phyloP scores from a whole-genome alignment of 2,329 filamentous ascomycete genomes.

The Penicillium decumbens region DNA sequence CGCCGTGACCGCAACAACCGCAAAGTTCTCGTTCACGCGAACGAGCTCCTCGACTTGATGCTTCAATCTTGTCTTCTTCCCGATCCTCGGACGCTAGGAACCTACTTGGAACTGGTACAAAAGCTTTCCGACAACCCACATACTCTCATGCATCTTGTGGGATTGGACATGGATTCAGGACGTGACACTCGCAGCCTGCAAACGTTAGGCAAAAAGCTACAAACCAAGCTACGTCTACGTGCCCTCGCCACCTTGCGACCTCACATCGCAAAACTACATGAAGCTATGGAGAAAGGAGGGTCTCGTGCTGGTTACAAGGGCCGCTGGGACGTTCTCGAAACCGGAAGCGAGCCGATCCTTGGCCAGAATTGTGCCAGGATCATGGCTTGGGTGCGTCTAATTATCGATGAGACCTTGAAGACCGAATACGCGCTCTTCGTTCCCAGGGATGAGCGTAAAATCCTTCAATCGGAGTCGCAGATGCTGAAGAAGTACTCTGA shows the following conservation, averaged over 20 bases:
- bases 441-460: conserved; percentile 22
- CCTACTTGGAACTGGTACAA: conserved; percentile 29
- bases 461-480: conserved; percentile 24
- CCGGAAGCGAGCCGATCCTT: conserved; percentile 22
- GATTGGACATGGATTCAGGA: conserved; percentile 19
- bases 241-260: conserved; percentile 27
- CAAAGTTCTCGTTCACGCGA: conserved; percentile 63
- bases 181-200: conserved; percentile 15
- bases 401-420: conserved; percentile 37
- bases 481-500: conserved; percentile 32
- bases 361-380: conserved; percentile 22
- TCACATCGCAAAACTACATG: conserved; percentile 26
- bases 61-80: conserved; percentile 25
- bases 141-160: conserved; percentile 27
- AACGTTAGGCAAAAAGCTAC: conserved; percentile 26
- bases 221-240: conserved; percentile 21
- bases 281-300: conserved; percentile 24
- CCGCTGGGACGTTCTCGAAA: conserved; percentile 5
- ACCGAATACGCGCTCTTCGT: conserved; percentile 20
- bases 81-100: conserved; percentile 27
- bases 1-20: conserved; percentile 70
- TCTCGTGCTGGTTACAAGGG: conserved; percentile 1
- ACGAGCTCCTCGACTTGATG: conserved; percentile 63
- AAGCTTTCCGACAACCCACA: conserved; percentile 26
- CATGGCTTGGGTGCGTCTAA: conserved; percentile 26